Conservation (phyloP, 805 yeast genomes). For the Blastobotrys robertii region DNA sequence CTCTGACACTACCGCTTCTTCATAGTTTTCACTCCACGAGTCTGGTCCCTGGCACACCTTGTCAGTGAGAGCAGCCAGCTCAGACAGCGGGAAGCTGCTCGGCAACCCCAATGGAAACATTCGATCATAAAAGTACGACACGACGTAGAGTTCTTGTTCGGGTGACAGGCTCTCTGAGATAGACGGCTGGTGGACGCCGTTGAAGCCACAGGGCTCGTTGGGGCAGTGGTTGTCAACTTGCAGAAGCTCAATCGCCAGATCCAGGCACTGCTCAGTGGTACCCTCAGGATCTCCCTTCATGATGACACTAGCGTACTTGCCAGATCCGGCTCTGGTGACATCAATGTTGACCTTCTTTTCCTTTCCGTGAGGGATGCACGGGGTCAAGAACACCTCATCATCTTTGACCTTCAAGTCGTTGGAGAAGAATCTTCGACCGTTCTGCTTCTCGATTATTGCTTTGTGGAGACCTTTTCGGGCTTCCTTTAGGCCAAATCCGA, state of each 20-base stretch:
- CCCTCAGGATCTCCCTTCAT: slow-evolving; percentile 48
- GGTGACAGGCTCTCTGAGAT: slow-evolving; percentile 64
- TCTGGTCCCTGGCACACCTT: slow-evolving; percentile 77
- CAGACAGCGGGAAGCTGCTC: slow-evolving; percentile 71
- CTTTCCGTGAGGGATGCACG: slow-evolving; percentile 83
- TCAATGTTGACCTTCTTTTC: slow-evolving; percentile 53
- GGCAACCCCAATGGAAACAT: slow-evolving; percentile 95
- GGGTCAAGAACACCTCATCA: slow-evolving; percentile 45
- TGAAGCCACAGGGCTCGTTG: slow-evolving; percentile 81
- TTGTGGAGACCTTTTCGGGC: slow-evolving; percentile 78
- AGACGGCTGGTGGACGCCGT: slow-evolving; percentile 96
- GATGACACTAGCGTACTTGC: slow-evolving; percentile 30
- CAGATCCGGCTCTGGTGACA: background rate
- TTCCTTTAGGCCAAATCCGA: slow-evolving; percentile 93
- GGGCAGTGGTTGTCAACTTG: slow-evolving; percentile 75
- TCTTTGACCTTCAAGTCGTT: slow-evolving; percentile 33
- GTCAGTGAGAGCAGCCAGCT: slow-evolving; percentile 69
- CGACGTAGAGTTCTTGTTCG: slow-evolving; percentile 70
- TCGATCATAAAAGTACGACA: slow-evolving; percentile 92
- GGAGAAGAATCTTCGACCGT: slow-evolving; percentile 19
- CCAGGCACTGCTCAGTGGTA: slow-evolving; percentile 77
- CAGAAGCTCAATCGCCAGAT: slow-evolving; percentile 68
- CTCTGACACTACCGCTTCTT: slow-evolving; percentile 50
- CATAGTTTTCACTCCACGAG: slow-evolving; percentile 29
- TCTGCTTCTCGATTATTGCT: slow-evolving; percentile 40